phyloP scores from a whole-genome alignment of 2,329 filamentous ascomycete genomes.

The Bipolaris zeicola region DNA sequence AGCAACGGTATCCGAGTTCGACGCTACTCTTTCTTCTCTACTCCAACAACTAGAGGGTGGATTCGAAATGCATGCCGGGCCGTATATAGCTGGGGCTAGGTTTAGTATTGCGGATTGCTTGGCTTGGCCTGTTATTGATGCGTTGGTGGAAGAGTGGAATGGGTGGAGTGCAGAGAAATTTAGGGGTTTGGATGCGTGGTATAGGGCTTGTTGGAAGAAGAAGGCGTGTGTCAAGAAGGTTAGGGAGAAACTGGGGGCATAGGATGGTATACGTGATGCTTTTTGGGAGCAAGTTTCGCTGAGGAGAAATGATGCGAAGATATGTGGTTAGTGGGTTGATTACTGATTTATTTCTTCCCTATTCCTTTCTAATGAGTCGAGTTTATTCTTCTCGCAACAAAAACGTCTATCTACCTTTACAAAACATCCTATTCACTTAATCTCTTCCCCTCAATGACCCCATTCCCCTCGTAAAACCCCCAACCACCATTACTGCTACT shows the following conservation, averaged over 20 bases:
- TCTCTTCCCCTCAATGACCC: slow-evolving; percentile 18
- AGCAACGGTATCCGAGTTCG: background rate
- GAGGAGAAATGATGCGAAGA: too few species aligned
- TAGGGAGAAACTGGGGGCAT: slow-evolving; percentile 3
- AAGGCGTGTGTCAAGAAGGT: slow-evolving; percentile 38
- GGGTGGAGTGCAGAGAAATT: slow-evolving; percentile 30
- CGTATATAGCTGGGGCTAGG: slow-evolving; percentile 38
- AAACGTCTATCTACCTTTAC: background rate
- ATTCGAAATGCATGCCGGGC: slow-evolving; percentile 18
- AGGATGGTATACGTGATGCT: background rate
- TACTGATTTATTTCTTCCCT: background rate
- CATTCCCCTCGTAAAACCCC: slow-evolving; percentile 33
- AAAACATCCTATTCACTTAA: too few species aligned
- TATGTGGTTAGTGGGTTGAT: too few species aligned
- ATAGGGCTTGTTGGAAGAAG: slow-evolving; percentile 38
- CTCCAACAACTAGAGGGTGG: slow-evolving; percentile 22
- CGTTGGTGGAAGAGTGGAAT: slow-evolving; percentile 27
- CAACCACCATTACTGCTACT: slow-evolving; percentile 41
- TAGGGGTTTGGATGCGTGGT: slow-evolving; percentile 32
- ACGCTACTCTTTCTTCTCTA: slow-evolving; percentile 2
- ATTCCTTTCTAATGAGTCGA: background rate
- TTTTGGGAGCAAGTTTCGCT: too few species aligned
- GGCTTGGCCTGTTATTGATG: slow-evolving; percentile 43
- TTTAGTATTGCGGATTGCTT: slow-evolving; percentile 44
- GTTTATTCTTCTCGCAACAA: background rate